These are phyloP conservation scores for Colletotrichum sp. DNA, from an alignment of 2,329 filamentous ascomycete genomes.

Conservation along the genomic window DNA sequence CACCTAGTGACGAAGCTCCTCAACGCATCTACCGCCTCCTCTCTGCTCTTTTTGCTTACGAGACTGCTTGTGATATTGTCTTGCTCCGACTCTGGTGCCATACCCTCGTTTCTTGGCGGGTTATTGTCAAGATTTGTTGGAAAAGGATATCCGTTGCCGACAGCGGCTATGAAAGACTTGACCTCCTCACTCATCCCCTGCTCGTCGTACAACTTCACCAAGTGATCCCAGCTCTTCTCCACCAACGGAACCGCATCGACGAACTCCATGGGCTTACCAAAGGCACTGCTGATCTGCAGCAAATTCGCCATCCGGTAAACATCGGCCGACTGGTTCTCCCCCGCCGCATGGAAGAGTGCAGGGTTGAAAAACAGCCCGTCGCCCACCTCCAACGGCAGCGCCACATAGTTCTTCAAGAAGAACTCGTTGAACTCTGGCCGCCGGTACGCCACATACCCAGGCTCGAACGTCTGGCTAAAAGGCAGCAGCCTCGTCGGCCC, in stretches of 20 bases:
- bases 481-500: slow-evolving; percentile 67
- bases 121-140: slow-evolving; percentile 66
- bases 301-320: slow-evolving; percentile 65
- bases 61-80: slow-evolving; percentile 53
- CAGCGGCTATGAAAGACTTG: slow-evolving; percentile 51
- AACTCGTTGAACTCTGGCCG: slow-evolving; percentile 55
- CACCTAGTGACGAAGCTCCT: slow-evolving; percentile 18
- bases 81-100: slow-evolving; percentile 67
- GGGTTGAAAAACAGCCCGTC: slow-evolving; percentile 71
- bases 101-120: slow-evolving; percentile 58
- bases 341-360: slow-evolving; percentile 67
- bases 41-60: slow-evolving; percentile 40
- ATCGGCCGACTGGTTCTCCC: slow-evolving; percentile 53
- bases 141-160: slow-evolving; percentile 66
- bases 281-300: slow-evolving; percentile 65
- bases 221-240: slow-evolving; percentile 46
- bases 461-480: slow-evolving; percentile 61
- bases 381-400: slow-evolving; percentile 56
- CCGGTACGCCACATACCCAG: slow-evolving; percentile 65
- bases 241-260: slow-evolving; percentile 58
- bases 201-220: slow-evolving; percentile 34
- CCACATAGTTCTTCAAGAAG: slow-evolving; percentile 58
- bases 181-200: slow-evolving; percentile 46
- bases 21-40: slow-evolving; percentile 45
- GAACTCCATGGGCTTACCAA: slow-evolving; percentile 69